A percentile compares a stretch with the other conserved stretches of the same genome.
phyloP scores from a whole-genome alignment of 305 asterid species.

The Solanum hybrid region DNA sequence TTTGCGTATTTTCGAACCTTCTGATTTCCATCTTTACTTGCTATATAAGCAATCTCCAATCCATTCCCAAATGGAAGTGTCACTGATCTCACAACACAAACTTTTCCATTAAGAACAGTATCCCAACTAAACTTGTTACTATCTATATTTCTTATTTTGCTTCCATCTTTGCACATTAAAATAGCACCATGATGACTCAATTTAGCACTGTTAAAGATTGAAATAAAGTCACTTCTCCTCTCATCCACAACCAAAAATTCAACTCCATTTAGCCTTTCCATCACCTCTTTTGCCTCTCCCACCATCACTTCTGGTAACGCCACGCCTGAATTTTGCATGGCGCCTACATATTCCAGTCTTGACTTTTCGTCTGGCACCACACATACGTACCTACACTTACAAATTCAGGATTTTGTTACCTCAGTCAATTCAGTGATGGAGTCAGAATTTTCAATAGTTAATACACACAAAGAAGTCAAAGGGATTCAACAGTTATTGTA shows the following conservation, averaged over 20 bases:
- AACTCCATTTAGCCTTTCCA: constrained; percentile 13
- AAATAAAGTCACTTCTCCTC: constrained; percentile 9
- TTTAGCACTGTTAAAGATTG: constrained; percentile 12
- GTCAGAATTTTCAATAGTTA: not conserved
- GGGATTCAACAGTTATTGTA: not conserved
- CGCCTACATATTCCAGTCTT: constrained; percentile 13
- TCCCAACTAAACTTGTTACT: constrained; percentile 14
- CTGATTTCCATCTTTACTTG: not conserved
- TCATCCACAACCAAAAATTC: constrained; percentile 32
- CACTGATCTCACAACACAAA: constrained; percentile 18
- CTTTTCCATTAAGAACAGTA: constrained; percentile 1
- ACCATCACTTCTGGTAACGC: constrained; percentile 23
- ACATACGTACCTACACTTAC: constrained; percentile 18
- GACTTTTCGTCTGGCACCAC: constrained; percentile 21
- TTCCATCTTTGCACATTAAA: constrained; percentile 17
- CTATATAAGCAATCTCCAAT: constrained; percentile 23
- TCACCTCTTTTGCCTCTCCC: constrained; percentile 17
- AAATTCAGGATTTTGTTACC: not conserved
- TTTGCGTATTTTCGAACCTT: not conserved
- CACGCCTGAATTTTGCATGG: constrained; percentile 10
- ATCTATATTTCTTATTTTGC: not conserved
- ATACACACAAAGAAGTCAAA: not conserved
- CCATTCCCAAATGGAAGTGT: constrained; percentile 28
- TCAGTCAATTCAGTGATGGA: not conserved
- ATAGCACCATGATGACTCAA: constrained; percentile 25